Evolutionary conservation across 495 filamentous ascomycete species (phyloP).

Genomic region (Lineolata rhizophorae): DNA sequence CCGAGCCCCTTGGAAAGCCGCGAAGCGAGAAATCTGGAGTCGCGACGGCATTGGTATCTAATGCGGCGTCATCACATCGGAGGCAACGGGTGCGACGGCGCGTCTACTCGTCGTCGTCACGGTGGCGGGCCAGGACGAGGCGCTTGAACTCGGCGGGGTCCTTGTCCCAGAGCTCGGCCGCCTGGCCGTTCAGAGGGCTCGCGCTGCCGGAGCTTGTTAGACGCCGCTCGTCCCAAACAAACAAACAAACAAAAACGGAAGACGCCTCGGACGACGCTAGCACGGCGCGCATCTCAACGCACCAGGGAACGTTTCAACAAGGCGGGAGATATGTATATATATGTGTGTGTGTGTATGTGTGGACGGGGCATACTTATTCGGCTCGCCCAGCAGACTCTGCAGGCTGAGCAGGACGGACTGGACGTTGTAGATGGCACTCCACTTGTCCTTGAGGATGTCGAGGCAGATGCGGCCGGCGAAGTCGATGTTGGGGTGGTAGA

Average conservation of each 20-base stretch:
- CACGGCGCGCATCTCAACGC: neutral
- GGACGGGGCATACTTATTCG: conserved; percentile 82
- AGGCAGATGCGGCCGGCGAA: conserved; percentile 26
- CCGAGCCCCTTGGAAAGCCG: too few relatives aligned
- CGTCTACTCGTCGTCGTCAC: conserved; percentile 32
- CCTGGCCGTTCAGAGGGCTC: conserved; percentile 87
- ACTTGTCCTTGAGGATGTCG: conserved; percentile 96
- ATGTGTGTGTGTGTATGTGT: too few relatives aligned
- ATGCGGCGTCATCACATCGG: too few relatives aligned
- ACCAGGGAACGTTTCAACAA: neutral
- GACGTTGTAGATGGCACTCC: conserved; percentile 88
- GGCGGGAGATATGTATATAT: too few relatives aligned
- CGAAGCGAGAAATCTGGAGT: too few relatives aligned
- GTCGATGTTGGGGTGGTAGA: conserved; percentile 24
- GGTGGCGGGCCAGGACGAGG: conserved; percentile 40
- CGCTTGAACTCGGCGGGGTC: conserved; percentile 73
- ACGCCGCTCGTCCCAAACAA: neutral
- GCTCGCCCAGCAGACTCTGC: conserved; percentile 88
- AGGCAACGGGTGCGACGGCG: too few relatives aligned
- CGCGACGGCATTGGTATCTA: too few relatives aligned
- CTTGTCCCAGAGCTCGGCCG: conserved; percentile 88
- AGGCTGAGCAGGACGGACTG: conserved; percentile 80
- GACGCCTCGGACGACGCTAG: neutral
- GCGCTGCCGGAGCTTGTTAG: conserved; percentile 32
- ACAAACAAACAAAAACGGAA: too few relatives aligned